Conservation (phyloP, 805 yeast genomes). For the Blastobotrys muscicola region DNA sequence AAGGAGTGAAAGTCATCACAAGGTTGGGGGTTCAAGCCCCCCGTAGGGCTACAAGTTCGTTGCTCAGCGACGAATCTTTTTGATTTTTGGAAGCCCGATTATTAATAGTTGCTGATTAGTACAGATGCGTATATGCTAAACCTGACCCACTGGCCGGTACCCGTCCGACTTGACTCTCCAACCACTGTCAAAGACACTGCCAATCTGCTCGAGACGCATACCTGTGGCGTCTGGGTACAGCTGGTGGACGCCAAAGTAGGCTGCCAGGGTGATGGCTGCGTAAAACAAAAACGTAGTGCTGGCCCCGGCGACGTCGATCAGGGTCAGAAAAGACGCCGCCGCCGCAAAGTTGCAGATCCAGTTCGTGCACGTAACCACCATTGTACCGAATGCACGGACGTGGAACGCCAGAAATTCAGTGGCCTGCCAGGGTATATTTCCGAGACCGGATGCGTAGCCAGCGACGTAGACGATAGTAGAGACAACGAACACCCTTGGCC, state of each 20-base stretch:
- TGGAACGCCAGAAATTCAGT: slow-evolving; percentile 88
- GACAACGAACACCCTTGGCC: slow-evolving; percentile 49
- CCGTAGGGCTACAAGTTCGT: neutral
- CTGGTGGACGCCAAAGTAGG: slow-evolving; percentile 68
- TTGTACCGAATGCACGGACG: slow-evolving; percentile 86
- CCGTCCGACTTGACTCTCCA: too few species aligned
- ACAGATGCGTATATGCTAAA: neutral
- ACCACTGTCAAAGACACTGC: slow-evolving; percentile 68
- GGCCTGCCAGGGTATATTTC: slow-evolving; percentile 98
- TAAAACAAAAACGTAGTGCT: slow-evolving; percentile 89
- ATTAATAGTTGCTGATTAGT: neutral
- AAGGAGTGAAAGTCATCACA: too few species aligned
- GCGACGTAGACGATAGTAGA: slow-evolving; percentile 85
- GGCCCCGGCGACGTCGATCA: slow-evolving; percentile 85
- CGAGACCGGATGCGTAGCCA: slow-evolving; percentile 86
- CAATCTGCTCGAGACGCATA: slow-evolving; percentile 84
- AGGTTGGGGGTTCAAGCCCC: too few species aligned
- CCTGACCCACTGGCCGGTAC: neutral
- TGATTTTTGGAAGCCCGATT: neutral
- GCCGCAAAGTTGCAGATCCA: slow-evolving; percentile 92
- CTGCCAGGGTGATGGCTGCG: slow-evolving; percentile 65
- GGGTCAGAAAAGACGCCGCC: slow-evolving; percentile 83
- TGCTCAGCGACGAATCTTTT: neutral
- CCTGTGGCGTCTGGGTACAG: slow-evolving; percentile 91
- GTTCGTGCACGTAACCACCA: slow-evolving; percentile 83